Percentiles rank a stretch among this genome's conserved stretches.
phyloP scores from a whole-genome alignment of 1,284 basidiomycete species.

The Agaricales sp. region DNA sequence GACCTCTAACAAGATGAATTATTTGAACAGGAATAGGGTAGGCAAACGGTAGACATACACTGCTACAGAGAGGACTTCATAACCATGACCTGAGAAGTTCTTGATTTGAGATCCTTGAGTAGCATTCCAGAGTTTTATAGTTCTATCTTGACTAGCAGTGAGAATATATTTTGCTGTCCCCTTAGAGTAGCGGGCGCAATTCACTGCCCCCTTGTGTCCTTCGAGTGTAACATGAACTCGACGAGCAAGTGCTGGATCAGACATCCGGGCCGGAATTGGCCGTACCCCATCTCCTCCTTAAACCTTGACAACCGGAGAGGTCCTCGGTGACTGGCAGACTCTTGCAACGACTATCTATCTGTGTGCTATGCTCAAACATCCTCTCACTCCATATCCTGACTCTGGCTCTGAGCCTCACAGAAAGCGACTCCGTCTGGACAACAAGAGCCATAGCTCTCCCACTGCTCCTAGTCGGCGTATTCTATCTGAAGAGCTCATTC shows the following conservation, averaged over 20 bases:
- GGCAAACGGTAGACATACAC: slow-evolving; percentile 40
- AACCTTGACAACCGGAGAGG: too few species aligned
- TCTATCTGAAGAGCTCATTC: slow-evolving; percentile 68
- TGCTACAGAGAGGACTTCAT: slow-evolving; percentile 85
- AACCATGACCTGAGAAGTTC: slow-evolving; percentile 82
- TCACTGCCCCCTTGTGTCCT: slow-evolving; percentile 71
- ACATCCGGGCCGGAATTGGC: too few species aligned
- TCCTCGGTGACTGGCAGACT: too few species aligned
- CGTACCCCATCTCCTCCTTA: too few species aligned
- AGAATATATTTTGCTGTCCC: slow-evolving; percentile 82
- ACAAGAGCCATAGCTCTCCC: not conserved
- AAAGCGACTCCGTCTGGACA: slow-evolving; percentile 39
- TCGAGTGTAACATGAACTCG: slow-evolving; percentile 48
- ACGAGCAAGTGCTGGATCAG: slow-evolving; percentile 25
- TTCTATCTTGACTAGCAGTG: slow-evolving; percentile 86
- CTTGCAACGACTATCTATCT: too few species aligned
- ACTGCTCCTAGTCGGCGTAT: too few species aligned
- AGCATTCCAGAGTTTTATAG: slow-evolving; percentile 89
- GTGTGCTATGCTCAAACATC: slow-evolving; percentile 43
- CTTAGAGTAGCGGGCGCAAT: slow-evolving; percentile 80
- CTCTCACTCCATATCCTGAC: slow-evolving; percentile 33
- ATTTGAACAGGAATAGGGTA: slow-evolving; percentile 4
- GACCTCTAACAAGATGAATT: slow-evolving; percentile 41
- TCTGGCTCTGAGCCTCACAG: slow-evolving; percentile 47
- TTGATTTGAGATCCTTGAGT: slow-evolving; percentile 81